Conservation (phyloP, 495 filamentous ascomycete species). For the Lasiosphaeriaceae sp. region DNA sequence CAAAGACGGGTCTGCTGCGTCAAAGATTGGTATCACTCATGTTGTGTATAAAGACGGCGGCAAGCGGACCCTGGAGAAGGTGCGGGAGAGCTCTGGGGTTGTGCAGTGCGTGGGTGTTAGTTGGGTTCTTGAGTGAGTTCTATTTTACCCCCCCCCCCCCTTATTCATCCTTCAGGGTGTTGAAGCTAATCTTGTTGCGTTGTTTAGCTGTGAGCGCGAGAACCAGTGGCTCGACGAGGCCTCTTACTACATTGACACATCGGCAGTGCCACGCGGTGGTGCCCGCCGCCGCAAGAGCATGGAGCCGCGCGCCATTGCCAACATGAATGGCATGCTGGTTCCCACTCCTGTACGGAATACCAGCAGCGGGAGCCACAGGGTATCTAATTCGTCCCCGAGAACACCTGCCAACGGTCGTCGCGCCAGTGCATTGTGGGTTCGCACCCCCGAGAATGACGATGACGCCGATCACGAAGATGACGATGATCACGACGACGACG, state of each 20-base stretch:
- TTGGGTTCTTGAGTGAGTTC: slow-evolving; percentile 81
- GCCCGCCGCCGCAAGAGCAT: slow-evolving; percentile 82
- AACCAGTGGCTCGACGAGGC: slow-evolving; percentile 69
- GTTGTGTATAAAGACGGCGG: slow-evolving; percentile 94
- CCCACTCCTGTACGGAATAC: slow-evolving; percentile 36
- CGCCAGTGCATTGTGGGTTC: slow-evolving; percentile 49
- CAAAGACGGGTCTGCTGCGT: slow-evolving; percentile 26
- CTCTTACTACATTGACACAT: slow-evolving; percentile 67
- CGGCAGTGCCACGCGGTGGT: slow-evolving; percentile 69
- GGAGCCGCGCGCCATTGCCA: slow-evolving; percentile 77
- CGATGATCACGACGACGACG: slow-evolving; percentile 26
- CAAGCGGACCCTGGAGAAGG: slow-evolving; percentile 82
- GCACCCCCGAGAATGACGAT: slow-evolving; percentile 22
- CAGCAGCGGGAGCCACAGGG: slow-evolving; percentile 37
- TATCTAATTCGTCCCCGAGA: slow-evolving; percentile 21
- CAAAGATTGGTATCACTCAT: slow-evolving; percentile 83
- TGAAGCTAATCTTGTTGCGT: neutral
- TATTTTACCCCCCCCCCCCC: no score
- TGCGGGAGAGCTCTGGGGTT: slow-evolving; percentile 65
- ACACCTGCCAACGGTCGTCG: slow-evolving; percentile 35
- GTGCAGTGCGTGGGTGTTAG: slow-evolving; percentile 82
- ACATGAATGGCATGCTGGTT: slow-evolving; percentile 63
- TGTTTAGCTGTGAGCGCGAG: slow-evolving; percentile 69
- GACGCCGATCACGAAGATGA: slow-evolving; percentile 35
- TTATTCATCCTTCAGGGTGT: neutral